Percentiles rank a stretch among this genome's conserved stretches.
Conservation (phyloP, 176 grass and related monocot genomes). For the Zoysia pacifica region DNA sequence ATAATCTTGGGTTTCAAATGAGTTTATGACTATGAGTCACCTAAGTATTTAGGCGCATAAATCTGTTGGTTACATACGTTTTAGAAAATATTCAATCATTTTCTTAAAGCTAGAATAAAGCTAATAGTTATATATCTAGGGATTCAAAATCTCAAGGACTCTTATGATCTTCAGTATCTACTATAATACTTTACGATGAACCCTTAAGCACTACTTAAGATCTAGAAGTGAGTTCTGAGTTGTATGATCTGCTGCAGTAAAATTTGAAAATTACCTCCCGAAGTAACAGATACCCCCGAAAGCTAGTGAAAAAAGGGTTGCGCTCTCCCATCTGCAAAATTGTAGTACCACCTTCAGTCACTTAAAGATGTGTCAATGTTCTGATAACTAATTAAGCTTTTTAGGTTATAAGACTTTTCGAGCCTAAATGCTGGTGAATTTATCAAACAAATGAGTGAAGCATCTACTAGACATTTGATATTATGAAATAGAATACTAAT, state of each 20-base stretch:
- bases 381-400: background rate
- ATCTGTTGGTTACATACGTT: background rate
- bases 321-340: conserved; percentile 83
- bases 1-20: background rate
- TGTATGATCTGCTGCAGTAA: conserved; percentile 25
- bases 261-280: conserved; percentile 59
- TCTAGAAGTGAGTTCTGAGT: background rate
- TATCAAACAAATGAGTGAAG: background rate
- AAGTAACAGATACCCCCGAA: conserved; percentile 93
- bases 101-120: conserved; percentile 7
- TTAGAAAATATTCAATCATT: background rate
- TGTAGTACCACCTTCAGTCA: conserved; percentile 28
- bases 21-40: background rate
- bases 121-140: background rate
- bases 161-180: background rate
- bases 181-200: background rate
- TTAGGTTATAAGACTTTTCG: background rate
- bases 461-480: conserved; percentile 1
- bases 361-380: background rate
- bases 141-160: background rate
- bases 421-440: background rate
- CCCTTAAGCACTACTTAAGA: background rate
- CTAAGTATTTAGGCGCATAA: background rate
- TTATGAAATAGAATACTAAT: background rate
- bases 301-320: conserved; percentile 79